phyloP scores from a whole-genome alignment of 768 basidiomycete species.

The Kwoniella heveanensis region DNA sequence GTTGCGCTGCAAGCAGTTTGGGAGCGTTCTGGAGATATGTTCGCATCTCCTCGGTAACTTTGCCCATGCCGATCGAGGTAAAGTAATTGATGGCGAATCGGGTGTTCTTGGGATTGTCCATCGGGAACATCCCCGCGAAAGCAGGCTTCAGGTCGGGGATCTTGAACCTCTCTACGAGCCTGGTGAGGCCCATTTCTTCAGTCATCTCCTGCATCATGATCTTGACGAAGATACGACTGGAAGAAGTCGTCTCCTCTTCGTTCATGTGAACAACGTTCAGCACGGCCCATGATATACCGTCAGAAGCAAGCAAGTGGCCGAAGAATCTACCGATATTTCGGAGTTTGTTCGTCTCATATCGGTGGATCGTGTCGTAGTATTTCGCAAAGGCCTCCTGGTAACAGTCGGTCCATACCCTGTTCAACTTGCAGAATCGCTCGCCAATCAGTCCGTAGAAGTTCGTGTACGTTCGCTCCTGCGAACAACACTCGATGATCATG shows the following conservation, averaged over 20 bases:
- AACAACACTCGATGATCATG: conserved; percentile 99
- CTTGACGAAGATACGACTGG: conserved; percentile 94
- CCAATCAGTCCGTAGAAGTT: conserved; percentile 96
- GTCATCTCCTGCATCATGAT: conserved; percentile 94
- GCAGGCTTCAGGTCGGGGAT: conserved; percentile 75
- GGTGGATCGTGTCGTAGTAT: conserved; percentile 95
- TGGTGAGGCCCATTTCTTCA: conserved; percentile 88
- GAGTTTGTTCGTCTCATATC: conserved; percentile 96
- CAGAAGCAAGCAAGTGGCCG: conserved; percentile 82
- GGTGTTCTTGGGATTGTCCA: conserved; percentile 94
- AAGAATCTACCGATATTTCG: conserved; percentile 98
- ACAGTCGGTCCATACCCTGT: conserved; percentile 87
- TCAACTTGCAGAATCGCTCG: conserved; percentile 94
- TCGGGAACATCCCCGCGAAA: conserved; percentile 86
- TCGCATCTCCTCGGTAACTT: conserved; percentile 92
- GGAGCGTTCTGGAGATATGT: conserved; percentile 96
- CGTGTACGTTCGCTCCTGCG: conserved; percentile 96
- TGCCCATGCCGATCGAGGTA: conserved; percentile 88
- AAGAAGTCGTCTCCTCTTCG: conserved; percentile 96
- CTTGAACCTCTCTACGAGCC: conserved; percentile 82
- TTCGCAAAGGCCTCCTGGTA: conserved; percentile 83
- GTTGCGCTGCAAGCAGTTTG: conserved; percentile 90
- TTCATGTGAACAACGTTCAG: conserved; percentile 86
- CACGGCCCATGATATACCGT: conserved; percentile 85
- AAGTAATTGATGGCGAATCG: conserved; percentile 93